Base-by-base conservation (phyloP, 768 basidiomycete species). In the Suillus plorans region DNA sequence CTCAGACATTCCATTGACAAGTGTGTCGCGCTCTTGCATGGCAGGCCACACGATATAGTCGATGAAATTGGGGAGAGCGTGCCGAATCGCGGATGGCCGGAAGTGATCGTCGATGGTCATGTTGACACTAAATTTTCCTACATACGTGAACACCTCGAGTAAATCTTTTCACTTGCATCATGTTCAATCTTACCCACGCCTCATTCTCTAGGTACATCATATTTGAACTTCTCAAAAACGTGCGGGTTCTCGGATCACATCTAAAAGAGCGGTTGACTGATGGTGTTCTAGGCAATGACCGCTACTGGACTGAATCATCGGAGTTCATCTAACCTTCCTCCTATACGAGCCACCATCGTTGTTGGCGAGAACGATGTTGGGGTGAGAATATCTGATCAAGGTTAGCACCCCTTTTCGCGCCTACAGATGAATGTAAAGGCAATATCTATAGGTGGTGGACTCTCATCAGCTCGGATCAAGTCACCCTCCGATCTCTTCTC, bases 341-440 rank as follows among this genome's bases (percentile, higher is more conserved):
- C 84, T 2, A 88, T 95, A 60, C 80, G 78, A 36, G 89, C 88
- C 1, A 96, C 94, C 0, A 87, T 97, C 55, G 88, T 89, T 9
- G 86, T 88, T 3, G 89, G 89, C 1, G 82, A 86, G 39, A 84
- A 93, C 60, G 85, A 92, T 59, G 84, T 97, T 55, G 84, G 86
- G 7, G 84, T 97, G 59, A 89, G 94, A 45, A 89, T 97, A 78
- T 94, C 94, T n/a, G 94, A 97, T 73, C 88, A 92, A 85, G 95
- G 94, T 89, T 55, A 28, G 70, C 49, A 28, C 47, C 47, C 44
- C n/a, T 41, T 16, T 39, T 37, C n/a, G 41, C 4, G 47, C 63
- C 31, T 52, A 25, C 37, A 37, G 60, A 12, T 65, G 61, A 59
- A 71, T 64, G 69, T 67, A 47, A 59, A 16, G 34, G 64, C 50